phyloP scores from a whole-genome alignment of 495 filamentous ascomycete species.

The Daldinia vernicosa region DNA sequence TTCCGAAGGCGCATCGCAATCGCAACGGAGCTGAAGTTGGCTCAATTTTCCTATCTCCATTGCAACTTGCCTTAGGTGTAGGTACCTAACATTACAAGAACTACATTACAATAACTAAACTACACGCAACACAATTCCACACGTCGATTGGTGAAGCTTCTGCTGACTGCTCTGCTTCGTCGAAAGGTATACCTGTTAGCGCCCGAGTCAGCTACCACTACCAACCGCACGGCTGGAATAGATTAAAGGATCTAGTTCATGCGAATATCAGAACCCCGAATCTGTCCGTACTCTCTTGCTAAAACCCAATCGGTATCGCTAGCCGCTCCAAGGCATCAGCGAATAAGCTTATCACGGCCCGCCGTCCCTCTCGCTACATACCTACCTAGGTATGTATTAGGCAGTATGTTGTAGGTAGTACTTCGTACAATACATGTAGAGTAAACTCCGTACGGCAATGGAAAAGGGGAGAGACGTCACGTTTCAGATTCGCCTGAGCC shows the following conservation, averaged over 20 bases:
- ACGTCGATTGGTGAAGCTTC: conserved; percentile 15
- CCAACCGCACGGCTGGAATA: conserved; percentile 13
- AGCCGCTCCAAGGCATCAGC: conserved; percentile 14
- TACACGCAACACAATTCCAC: background rate
- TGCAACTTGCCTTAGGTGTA: no score
- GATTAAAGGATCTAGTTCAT: conserved; percentile 35
- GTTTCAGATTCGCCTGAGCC: conserved; percentile 27
- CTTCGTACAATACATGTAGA: no score
- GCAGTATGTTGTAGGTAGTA: conserved; percentile 6
- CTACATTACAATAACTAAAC: background rate
- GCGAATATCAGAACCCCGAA: conserved; percentile 15
- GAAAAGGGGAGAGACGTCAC: conserved; percentile 1
- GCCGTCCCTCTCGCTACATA: background rate
- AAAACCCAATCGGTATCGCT: conserved; percentile 38
- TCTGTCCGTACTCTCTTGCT: conserved; percentile 9
- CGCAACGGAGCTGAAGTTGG: conserved; percentile 9
- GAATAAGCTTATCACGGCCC: conserved; percentile 20
- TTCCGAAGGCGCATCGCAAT: conserved; percentile 6
- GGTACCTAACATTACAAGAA: no score
- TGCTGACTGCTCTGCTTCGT: conserved; percentile 18
- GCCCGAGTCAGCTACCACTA: conserved; percentile 16
- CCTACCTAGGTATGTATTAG: no score
- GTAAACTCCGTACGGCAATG: background rate
- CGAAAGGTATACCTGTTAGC: conserved; percentile 7
- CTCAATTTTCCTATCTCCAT: background rate